Evolutionary conservation across 306 rosid species (phyloP).

Genomic region (Biancaea sappan): DNA sequence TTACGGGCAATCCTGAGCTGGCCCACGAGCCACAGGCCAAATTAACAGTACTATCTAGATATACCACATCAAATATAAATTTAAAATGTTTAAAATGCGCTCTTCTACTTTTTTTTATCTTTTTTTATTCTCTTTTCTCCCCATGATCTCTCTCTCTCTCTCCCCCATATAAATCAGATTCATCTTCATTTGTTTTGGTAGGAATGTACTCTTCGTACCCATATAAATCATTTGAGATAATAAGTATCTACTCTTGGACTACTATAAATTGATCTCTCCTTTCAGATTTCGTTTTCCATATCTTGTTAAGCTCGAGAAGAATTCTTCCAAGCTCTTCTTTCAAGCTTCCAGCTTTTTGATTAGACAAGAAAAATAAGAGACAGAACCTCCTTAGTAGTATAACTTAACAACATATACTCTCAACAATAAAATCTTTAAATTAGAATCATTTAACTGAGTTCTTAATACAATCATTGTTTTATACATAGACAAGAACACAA

Average conservation of each 20-base stretch:
- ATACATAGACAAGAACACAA: background rate
- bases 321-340: conserved; percentile 83
- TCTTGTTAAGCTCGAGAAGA: conserved; percentile 84
- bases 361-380: conserved; percentile 52
- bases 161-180: conserved; percentile 82
- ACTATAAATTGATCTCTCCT: conserved; percentile 71
- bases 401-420: conserved; percentile 13
- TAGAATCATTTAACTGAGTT: background rate
- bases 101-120: too few relatives aligned
- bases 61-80: too few relatives aligned
- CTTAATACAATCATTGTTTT: background rate
- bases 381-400: conserved; percentile 26
- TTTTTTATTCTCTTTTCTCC: too few relatives aligned
- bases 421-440: background rate
- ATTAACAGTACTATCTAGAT: too few relatives aligned
- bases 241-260: conserved; percentile 67
- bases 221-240: conserved; percentile 66
- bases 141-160: too few relatives aligned
- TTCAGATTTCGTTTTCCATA: conserved; percentile 72
- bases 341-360: conserved; percentile 70
- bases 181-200: conserved; percentile 54
- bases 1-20: too few relatives aligned
- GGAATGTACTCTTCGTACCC: conserved; percentile 40
- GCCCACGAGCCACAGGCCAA: too few relatives aligned
- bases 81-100: too few relatives aligned